These are phyloP conservation scores for Kwoniella heveanensis DNA, from an alignment of 768 basidiomycete species.

Conservation along the genomic window DNA sequence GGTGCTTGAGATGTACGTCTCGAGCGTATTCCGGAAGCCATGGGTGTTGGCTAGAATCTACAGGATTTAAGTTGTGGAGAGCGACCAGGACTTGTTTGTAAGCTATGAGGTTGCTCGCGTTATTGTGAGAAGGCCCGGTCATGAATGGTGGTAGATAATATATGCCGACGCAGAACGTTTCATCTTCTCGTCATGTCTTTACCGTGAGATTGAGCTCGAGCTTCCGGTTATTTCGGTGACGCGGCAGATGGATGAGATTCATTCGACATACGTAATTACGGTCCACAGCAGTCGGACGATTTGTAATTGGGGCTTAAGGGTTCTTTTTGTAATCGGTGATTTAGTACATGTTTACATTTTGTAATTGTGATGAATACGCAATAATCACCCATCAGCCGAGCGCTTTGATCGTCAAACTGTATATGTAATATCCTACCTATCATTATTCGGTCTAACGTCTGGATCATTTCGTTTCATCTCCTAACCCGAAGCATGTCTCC, in stretches of 20 bases:
- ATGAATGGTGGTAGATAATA: background rate
- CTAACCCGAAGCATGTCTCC: background rate
- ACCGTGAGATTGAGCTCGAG: too few relatives aligned
- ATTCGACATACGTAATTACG: background rate
- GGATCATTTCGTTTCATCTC: background rate
- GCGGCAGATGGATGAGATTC: background rate
- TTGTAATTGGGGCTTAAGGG: background rate
- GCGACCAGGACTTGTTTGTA: too few relatives aligned
- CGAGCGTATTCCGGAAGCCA: background rate
- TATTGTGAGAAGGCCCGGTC: too few relatives aligned
- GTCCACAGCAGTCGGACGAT: background rate
- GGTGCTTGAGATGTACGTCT: background rate
- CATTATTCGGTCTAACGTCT: background rate
- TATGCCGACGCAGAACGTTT: background rate
- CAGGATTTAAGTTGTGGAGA: too few relatives aligned
- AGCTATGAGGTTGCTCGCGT: too few relatives aligned
- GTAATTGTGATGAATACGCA: too few relatives aligned
- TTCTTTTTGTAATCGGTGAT: conserved; percentile 1
- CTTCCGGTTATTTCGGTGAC: conserved; percentile 2
- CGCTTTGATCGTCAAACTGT: too few relatives aligned
- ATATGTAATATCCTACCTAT: too few relatives aligned
- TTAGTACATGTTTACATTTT: too few relatives aligned
- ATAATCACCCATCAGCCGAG: background rate
- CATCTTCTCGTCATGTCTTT: background rate
- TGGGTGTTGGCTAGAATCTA: background rate